Evolutionary conservation across 2,329 filamentous ascomycete species (phyloP).

Genomic region (Fulvia fulva): DNA sequence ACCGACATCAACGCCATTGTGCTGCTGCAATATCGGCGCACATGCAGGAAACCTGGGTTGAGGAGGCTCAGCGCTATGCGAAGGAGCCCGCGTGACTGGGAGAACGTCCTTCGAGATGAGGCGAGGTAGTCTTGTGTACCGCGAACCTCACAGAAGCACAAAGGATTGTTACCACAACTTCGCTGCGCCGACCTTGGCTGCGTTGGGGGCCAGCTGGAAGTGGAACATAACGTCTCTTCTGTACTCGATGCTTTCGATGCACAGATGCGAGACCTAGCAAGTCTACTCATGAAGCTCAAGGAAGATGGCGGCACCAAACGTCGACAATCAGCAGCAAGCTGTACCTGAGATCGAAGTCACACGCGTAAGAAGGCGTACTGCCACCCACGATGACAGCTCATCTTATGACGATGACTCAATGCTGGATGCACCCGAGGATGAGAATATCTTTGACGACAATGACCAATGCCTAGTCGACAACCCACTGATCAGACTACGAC

Average conservation of each 20-base stretch:
- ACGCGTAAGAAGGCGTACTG: not conserved
- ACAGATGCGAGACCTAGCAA: not conserved
- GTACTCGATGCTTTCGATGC: not conserved
- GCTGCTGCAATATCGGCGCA: not conserved
- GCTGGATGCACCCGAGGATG: not conserved
- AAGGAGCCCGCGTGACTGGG: not conserved
- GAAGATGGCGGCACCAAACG: not conserved
- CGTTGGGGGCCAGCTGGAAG: not conserved
- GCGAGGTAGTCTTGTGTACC: not conserved
- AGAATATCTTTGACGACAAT: conserved; percentile 16
- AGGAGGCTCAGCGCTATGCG: not conserved
- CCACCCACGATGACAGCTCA: not conserved
- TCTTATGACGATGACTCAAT: not conserved
- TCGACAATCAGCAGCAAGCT: not conserved
- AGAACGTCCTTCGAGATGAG: not conserved
- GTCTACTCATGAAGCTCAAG: not conserved
- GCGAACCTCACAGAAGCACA: not conserved
- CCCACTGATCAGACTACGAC: conserved; percentile 17
- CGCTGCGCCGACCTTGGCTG: not conserved
- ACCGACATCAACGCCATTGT: not conserved
- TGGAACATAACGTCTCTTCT: not conserved
- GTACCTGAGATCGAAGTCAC: not conserved
- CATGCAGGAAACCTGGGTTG: not conserved
- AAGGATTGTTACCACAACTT: not conserved
- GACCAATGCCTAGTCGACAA: conserved; percentile 22